Evolutionary conservation across 176 grass and related monocot species (phyloP), one percentile per base, ranked within the genome.

Genomic region (Oryza australiensis): DNA sequence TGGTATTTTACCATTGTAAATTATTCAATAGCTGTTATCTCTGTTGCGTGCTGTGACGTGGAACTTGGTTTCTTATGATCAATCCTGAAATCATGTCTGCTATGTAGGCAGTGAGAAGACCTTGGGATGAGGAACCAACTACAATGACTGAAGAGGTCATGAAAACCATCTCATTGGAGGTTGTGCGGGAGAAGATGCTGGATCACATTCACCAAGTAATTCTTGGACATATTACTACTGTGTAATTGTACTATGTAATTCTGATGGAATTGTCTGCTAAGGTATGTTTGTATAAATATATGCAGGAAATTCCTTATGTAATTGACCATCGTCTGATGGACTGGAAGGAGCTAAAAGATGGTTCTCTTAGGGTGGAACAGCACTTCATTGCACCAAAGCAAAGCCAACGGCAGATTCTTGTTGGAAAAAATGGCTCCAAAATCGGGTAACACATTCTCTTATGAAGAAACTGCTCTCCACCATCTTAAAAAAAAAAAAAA

Each of bases 381-480:
- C 95, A 95, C 68, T 95, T 98, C 41, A 98, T 98, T 72, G 70
- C 95, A 55, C 92, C 89, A 84, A 98, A 98, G 77, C 84, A 89
- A 40, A 98, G 92, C 46, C 95, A 98, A 38, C 90, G 92, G 2
- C 95, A 98, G 78, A 98, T 98, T 86, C 86, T 98, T 95, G 87
- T 98, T 87, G 95, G 95, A 28, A 98, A 98, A 80, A 98, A 95
- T 88, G 95, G 92, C 27, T 98, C 95, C 79, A 98, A 95, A 81
- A 98, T 98, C 5, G 92, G 95, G 95, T 98, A 91, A 87, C 69
- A 13, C 67, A 76, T 82, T 88, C 57, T 83, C 53, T 4, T 78
- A 6, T 53, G 29, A 2, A n/a, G 38, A 69, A 49, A 10, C 2
- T 28, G 5, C 22, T 70, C n/a, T 22, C 20, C 20, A 55, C 51